These are phyloP conservation scores for Populus pruinosa DNA, from an alignment of 345 rosid species.

Conservation along the genomic window DNA sequence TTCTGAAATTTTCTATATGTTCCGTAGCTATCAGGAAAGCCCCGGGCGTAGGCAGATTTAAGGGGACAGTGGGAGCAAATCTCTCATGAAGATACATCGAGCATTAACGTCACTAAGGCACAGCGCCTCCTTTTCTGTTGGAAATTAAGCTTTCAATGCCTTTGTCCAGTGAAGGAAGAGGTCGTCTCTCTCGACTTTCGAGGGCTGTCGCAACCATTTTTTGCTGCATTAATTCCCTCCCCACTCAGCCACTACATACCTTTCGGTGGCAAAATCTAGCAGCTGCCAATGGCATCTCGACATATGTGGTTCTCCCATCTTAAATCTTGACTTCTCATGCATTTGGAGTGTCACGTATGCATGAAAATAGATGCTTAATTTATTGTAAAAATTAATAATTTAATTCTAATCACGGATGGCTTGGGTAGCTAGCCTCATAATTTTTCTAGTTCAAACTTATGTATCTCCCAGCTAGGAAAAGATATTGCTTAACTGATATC, in stretches of 20 bases:
- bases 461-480: no score
- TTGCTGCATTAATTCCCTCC: not conserved
- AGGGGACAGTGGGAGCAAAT: not conserved
- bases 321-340: not conserved
- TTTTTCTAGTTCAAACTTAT: no score
- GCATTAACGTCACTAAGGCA: not conserved
- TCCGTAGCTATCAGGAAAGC: not conserved
- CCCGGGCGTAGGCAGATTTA: not conserved
- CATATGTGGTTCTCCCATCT: no score
- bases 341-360: not conserved
- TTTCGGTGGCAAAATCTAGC: not conserved
- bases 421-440: no score
- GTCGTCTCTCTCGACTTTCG: no score
- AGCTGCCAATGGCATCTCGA: not conserved
- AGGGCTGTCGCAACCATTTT: not conserved
- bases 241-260: not conserved
- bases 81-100: not conserved
- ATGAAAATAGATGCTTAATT: not conserved
- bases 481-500: no score
- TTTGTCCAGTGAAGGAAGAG: not conserved
- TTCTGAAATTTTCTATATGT: no score
- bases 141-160: conserved; percentile 5
- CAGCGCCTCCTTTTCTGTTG: conserved; percentile 17
- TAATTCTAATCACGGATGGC: no score
- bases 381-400: no score